Evolutionary conservation across 139 green algal species (phyloP), one percentile per base, ranked within the genome.

Genomic region (Cymbomonas tetramitiformis): DNA sequence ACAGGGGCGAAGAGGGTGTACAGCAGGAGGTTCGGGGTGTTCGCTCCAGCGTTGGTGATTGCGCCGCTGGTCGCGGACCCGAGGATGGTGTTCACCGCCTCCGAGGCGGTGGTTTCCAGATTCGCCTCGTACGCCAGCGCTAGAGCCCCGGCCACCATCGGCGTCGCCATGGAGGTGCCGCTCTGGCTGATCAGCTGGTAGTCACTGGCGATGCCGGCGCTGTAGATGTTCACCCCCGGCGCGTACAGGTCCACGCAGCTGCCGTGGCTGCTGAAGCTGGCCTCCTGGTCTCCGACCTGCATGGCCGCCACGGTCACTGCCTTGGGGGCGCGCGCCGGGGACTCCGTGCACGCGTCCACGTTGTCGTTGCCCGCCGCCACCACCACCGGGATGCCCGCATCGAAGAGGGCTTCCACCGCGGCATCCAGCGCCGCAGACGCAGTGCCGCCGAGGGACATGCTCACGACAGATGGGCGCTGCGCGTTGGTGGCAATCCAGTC

Each of bases 281-380:
- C 40, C n/a, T 61, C 28, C n/a, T 15, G 31, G 36, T 61, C 52
- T 34, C 39, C 41, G 5, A 33, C 30, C 18, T 19, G 28, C 10
- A 38, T 61, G 18, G 52, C 23, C 23, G 36, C 52, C 8, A 61
- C 52, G 12, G 52, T 61, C 5, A 61, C 21, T 24, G 52, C 34
- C 7, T 24, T 25, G n/a, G 28, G n/a, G 25, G 30, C 38, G 36
- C 52, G 18, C 28, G 52, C 52, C 55, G 52, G 52, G 7, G 52
- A 61, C 23, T 9, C 21, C 36, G 38, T 29, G 52, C 52, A 61
- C 10, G 52, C 52, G 21, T 61, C 28, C 9, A 10, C 12, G 39
- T 57, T 57, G 34, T 49, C 28, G 21, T 65, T 65, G 7, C 57
- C 57, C 23, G 57, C 57, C 3, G 57, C 57, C 46, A 68, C 52